Evolutionary conservation across 2,329 filamentous ascomycete species (phyloP).

Genomic region (Hypoxylon sp.): DNA sequence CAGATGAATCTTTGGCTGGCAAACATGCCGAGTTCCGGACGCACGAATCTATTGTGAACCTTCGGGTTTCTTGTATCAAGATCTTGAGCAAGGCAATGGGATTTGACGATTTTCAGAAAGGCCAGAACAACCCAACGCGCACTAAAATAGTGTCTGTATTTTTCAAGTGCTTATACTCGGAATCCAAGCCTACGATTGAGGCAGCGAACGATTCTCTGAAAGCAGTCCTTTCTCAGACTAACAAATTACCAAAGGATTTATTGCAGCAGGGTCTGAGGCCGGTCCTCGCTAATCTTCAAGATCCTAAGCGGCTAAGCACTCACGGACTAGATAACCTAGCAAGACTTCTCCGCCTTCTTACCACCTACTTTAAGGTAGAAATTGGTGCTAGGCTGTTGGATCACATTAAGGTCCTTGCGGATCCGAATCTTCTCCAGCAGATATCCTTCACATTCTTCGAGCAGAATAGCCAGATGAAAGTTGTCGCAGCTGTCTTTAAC

Average conservation of each 20-base stretch:
- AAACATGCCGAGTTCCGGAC: conserved; percentile 95
- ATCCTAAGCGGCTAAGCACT: conserved; percentile 89
- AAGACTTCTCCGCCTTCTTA: conserved; percentile 88
- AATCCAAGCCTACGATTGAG: conserved; percentile 91
- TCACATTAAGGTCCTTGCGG: conserved; percentile 91
- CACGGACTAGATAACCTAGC: conserved; percentile 93
- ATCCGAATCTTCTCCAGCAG: conserved; percentile 83
- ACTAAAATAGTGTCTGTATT: conserved; percentile 91
- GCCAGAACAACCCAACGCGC: conserved; percentile 75
- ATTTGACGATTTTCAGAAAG: conserved; percentile 90
- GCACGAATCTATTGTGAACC: conserved; percentile 92
- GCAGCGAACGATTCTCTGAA: conserved; percentile 93
- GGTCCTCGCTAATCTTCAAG: conserved; percentile 96
- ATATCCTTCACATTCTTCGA: conserved; percentile 96
- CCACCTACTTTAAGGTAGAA: conserved; percentile 99
- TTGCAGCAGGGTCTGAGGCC: conserved; percentile 94
- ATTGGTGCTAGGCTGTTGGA: conserved; percentile 94
- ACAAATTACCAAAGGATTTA: conserved; percentile 94
- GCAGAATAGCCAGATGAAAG: conserved; percentile 92
- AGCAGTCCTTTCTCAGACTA: conserved; percentile 87
- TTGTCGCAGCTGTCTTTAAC: conserved; percentile 94
- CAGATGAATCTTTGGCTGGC: conserved; percentile 91
- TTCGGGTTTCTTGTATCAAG: conserved; percentile 93
- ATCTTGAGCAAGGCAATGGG: conserved; percentile 93
- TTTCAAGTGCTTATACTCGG: conserved; percentile 97